Base-by-base conservation (phyloP, 2,329 filamentous ascomycete species). In the Penicillium brevicompactum region DNA sequence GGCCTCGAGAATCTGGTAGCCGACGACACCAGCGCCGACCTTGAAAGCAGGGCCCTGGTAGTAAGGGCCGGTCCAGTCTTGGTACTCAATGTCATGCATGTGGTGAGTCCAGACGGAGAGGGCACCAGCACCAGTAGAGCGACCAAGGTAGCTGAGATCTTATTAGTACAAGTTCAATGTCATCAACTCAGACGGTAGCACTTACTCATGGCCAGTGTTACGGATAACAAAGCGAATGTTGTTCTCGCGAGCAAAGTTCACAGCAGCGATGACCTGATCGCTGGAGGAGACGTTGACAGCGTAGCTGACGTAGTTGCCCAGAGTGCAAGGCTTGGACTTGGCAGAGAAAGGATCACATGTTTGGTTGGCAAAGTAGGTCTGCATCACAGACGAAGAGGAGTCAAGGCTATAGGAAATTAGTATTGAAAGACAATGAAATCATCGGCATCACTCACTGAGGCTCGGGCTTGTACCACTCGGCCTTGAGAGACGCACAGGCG, bases 81-180 rank as follows among this genome's bases (percentile, higher is more conserved):
- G 31, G 48, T 65, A 66, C 10, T 70, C 61, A 22, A 73, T 65
- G 16, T 62, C 52, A 34, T 67, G 69, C 42, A 73, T 52, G 40
- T 71, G 43, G 49, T 73, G 71, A 11, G 65, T 73, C 71, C 71
- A 74, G 22, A 73, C 61, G 4, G 67, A 64, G 27, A 72, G 60
- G 7, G 63, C 77, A 2, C 85, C 85, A 43, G 80, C 81, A 32
- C 86, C 87, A 0, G 84, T 84, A 0, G 82, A 86, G 32, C 84
- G 82, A 41, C 85, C 87, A 31, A 81, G 53, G 45, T 68, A 62
- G 58, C 68, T 64, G n/a, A 18, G 27, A 5, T 3, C 10, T 42
- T 5, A 7, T 32, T 8, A 55, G 52, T 21, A 32, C 32, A 38
- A 7, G 18, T 42, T 3, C 9, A 9, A 32, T 5, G 27, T 8